A percentile compares a stretch with the other conserved stretches of the same genome.
Conservation (phyloP, 2,329 filamentous ascomycete genomes). For the Alternaria solani region DNA sequence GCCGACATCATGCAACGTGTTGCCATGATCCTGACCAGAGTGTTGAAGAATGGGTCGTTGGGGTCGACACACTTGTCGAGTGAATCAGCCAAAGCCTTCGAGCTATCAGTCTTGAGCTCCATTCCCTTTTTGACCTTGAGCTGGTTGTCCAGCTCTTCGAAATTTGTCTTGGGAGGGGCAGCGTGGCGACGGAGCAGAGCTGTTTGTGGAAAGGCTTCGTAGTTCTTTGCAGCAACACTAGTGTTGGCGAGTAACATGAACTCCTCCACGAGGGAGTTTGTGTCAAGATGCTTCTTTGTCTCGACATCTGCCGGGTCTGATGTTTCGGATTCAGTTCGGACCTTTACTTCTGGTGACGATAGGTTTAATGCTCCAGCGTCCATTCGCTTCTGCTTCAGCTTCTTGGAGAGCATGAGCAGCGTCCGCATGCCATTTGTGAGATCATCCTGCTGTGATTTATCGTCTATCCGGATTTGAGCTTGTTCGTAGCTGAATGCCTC, state of each 20-base stretch:
- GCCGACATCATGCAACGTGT: conserved; percentile 99
- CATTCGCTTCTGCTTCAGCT: conserved; percentile 93
- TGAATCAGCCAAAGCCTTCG: conserved; percentile 90
- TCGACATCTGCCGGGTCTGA: conserved; percentile 96
- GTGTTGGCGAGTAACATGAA: conserved; percentile 99
- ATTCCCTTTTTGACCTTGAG: conserved; percentile 85
- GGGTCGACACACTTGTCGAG: conserved; percentile 84
- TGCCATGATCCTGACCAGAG: conserved; percentile 93
- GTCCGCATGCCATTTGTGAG: conserved; percentile 89
- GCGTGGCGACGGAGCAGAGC: conserved; percentile 92
- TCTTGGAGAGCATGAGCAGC: conserved; percentile 87
- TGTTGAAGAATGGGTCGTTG: conserved; percentile 95
- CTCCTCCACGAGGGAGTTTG: conserved; percentile 97
- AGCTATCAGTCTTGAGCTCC: conserved; percentile 83
- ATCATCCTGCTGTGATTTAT: conserved; percentile 84
- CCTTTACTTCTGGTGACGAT: conserved; percentile 96
- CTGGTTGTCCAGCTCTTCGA: conserved; percentile 91
- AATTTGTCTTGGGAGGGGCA: conserved; percentile 92
- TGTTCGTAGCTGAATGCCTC: conserved; percentile 98
- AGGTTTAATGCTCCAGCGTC: conserved; percentile 91
- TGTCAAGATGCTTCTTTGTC: conserved; percentile 91
- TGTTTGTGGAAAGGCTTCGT: conserved; percentile 91
- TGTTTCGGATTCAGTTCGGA: conserved; percentile 93
- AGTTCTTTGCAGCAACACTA: conserved; percentile 88
- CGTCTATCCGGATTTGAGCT: conserved; percentile 92